These are phyloP conservation scores for Acanthamoeba triangularis DNA, from an alignment of 208 protist genomes.

Conservation along the genomic window DNA sequence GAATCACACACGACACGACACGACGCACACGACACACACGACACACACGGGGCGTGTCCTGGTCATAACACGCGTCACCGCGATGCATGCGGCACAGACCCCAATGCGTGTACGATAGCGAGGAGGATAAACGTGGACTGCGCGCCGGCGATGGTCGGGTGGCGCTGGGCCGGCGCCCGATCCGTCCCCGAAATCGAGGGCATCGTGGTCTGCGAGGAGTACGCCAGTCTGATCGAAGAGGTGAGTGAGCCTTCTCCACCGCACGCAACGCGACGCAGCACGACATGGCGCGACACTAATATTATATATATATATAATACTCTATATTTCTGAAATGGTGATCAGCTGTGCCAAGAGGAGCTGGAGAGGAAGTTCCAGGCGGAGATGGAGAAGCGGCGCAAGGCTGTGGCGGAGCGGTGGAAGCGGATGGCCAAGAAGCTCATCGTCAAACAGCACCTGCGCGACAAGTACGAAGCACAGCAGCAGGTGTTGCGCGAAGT, in stretches of 20 bases:
- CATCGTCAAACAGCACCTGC: conserved; percentile 34
- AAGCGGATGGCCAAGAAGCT: conserved; percentile 38
- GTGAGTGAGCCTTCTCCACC: neutral
- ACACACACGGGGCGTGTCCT: neutral
- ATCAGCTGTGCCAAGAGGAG: conserved; percentile 25
- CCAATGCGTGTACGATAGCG: neutral
- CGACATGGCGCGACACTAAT: too few species aligned
- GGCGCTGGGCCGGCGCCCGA: neutral
- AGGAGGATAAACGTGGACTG: neutral
- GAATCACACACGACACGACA: neutral
- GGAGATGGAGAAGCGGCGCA: conserved; percentile 33
- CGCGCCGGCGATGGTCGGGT: conserved; percentile 54
- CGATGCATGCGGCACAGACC: neutral
- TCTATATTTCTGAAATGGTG: neutral
- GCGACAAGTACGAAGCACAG: neutral
- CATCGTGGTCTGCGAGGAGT: conserved; percentile 22
- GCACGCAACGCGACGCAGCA: neutral
- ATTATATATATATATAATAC: too few species aligned
- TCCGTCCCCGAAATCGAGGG: conserved; percentile 53
- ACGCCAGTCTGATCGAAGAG: conserved; percentile 20
- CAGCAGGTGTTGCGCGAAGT: neutral
- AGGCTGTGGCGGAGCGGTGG: conserved; percentile 1
- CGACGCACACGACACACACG: neutral
- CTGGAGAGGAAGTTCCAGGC: neutral
- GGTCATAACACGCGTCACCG: too few species aligned